These are phyloP conservation scores for Ascochyta fabae DNA, from an alignment of 2,329 filamentous ascomycete genomes.

Conservation along the genomic window DNA sequence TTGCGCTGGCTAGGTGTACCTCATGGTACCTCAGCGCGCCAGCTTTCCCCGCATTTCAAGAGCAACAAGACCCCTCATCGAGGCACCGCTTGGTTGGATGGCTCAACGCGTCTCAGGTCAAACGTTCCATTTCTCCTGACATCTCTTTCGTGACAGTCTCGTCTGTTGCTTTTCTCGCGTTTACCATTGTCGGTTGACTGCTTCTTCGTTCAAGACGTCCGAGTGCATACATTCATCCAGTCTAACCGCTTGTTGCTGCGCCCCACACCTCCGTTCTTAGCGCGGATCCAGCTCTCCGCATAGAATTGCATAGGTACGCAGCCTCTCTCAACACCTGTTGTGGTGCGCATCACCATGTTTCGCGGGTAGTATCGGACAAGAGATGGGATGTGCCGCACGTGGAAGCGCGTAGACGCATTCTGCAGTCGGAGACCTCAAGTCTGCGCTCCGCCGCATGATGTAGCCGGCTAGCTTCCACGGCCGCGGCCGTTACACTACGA, in stretches of 20 bases:
- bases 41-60: constrained; percentile 35
- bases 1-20: background rate
- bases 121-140: constrained; percentile 14
- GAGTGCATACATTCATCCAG: constrained; percentile 6
- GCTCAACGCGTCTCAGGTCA: constrained; percentile 16
- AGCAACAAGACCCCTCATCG: constrained; percentile 30
- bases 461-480: constrained; percentile 38
- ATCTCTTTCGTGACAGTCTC: constrained; percentile 23
- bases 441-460: constrained; percentile 23
- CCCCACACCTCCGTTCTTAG: constrained; percentile 14
- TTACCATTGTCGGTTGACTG: background rate
- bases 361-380: constrained; percentile 27
- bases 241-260: constrained; percentile 15
- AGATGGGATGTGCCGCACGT: constrained; percentile 16
- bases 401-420: constrained; percentile 7
- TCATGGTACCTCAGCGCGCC: constrained; percentile 14
- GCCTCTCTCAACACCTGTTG: constrained; percentile 11
- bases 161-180: constrained; percentile 6
- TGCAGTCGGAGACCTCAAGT: constrained; percentile 2
- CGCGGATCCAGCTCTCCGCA: constrained; percentile 15
- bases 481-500: constrained; percentile 31
- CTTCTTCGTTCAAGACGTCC: constrained; percentile 2
- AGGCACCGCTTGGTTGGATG: constrained; percentile 28
- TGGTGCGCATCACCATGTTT: constrained; percentile 2
- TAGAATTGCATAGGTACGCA: constrained; percentile 21